Conservation (phyloP, 805 yeast genomes). For the Candida morakotiae region DNA sequence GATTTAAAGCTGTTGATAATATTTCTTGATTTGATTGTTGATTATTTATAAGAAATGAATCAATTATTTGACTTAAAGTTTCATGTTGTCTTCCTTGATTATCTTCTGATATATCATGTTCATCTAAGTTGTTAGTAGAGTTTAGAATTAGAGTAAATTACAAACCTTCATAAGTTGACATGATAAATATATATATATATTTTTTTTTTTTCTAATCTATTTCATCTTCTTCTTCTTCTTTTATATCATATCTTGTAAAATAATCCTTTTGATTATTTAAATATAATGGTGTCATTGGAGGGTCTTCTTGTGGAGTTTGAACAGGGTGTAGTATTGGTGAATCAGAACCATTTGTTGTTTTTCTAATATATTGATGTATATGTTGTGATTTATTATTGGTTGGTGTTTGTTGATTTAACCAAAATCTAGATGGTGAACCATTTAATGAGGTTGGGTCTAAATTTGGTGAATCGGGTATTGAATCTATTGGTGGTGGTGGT, state of each 20-base stretch:
- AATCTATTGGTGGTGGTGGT: conserved; percentile 18
- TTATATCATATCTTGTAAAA: conserved; percentile 7
- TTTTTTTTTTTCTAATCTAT: conserved; percentile 1
- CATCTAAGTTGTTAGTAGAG: conserved; percentile 26
- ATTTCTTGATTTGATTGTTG: conserved; percentile 11
- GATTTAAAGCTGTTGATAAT: conserved; percentile 27
- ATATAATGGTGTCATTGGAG: conserved; percentile 42
- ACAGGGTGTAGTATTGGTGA: conserved; percentile 38
- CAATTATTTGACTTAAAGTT: conserved; percentile 31
- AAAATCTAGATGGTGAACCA: conserved; percentile 54
- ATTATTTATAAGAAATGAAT: conserved; percentile 24
- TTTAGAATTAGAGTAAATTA: not conserved
- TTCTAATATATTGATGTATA: conserved; percentile 12
- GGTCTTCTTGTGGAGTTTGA: conserved; percentile 38
- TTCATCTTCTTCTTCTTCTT: conserved; percentile 9
- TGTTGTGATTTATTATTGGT: conserved; percentile 18
- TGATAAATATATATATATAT: conserved; percentile 8
- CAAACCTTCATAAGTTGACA: conserved; percentile 47
- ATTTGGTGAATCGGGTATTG: conserved; percentile 48
- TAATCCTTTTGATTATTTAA: conserved; percentile 12
- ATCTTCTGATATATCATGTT: conserved; percentile 26
- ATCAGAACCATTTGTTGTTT: conserved; percentile 10
- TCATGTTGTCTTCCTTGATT: conserved; percentile 20
- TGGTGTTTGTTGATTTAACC: conserved; percentile 53
- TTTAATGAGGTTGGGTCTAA: conserved; percentile 49